phyloP scores from a whole-genome alignment of 306 rosid species.

The Styphnolobium japonicum region DNA sequence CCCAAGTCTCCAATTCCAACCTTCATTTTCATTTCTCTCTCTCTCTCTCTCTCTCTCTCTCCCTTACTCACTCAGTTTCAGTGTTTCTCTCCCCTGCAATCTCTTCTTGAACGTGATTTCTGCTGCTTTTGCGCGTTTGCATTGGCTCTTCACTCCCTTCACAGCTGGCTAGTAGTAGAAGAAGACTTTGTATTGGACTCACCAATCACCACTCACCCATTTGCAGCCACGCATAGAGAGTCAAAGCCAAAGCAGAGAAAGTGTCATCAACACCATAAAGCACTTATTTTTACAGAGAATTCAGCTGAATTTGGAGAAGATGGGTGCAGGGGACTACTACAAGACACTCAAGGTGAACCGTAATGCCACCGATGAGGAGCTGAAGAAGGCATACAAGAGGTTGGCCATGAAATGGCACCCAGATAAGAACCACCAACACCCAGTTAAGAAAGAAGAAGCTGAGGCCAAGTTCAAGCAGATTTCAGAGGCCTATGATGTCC shows the following conservation, averaged over 20 bases:
- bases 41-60: not conserved
- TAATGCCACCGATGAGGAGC: conserved; percentile 15
- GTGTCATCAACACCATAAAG: too few species aligned
- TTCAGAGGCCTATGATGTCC: conserved; percentile 31
- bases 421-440: conserved; percentile 17
- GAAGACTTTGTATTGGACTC: too few species aligned
- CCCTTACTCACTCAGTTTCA: not conserved
- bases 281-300: not conserved
- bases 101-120: conserved; percentile 16
- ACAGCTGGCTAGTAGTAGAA: not conserved
- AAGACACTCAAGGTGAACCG: conserved; percentile 22
- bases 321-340: conserved; percentile 28
- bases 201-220: not conserved
- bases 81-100: not conserved
- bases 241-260: too few species aligned
- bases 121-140: conserved; percentile 14
- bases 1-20: conserved; percentile 16
- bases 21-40: conserved; percentile 1
- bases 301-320: not conserved
- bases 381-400: conserved; percentile 27
- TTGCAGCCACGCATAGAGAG: not conserved
- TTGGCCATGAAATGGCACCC: conserved; percentile 38
- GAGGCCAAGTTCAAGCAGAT: conserved; percentile 33
- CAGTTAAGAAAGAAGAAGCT: conserved; percentile 26
- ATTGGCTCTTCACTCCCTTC: not conserved